phyloP scores from a whole-genome alignment of 2,329 filamentous ascomycete genomes.

The Colletotrichum sublineola region DNA sequence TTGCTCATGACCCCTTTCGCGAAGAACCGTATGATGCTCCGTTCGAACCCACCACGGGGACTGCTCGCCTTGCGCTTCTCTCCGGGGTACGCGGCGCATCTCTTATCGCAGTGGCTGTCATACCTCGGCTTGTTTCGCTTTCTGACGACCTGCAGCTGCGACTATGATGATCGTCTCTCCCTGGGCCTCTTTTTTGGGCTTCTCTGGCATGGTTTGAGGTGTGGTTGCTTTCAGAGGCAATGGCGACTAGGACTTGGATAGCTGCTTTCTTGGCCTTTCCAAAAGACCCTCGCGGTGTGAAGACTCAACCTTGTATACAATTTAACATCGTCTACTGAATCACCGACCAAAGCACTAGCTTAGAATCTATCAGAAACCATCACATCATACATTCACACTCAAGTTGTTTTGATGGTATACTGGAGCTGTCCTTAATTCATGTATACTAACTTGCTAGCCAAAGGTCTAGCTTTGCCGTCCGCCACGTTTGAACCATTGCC shows the following conservation, averaged over 20 bases:
- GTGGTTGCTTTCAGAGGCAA: background rate
- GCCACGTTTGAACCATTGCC: background rate
- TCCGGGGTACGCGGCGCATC: slow-evolving; percentile 22
- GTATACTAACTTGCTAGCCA: background rate
- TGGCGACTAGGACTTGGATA: background rate
- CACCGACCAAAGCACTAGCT: too few species aligned
- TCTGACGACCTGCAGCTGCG: slow-evolving; percentile 10
- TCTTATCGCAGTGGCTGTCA: slow-evolving; percentile 17
- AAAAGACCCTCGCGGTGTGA: accelerated
- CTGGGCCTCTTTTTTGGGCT: background rate
- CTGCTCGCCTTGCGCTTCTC: background rate
- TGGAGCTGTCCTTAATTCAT: background rate
- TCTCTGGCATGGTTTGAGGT: background rate
- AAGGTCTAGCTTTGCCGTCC: background rate
- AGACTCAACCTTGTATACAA: background rate
- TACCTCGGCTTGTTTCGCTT: slow-evolving; percentile 19
- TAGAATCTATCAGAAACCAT: too few species aligned
- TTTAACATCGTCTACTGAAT: background rate
- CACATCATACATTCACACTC: background rate
- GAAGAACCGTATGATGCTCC: slow-evolving; percentile 9
- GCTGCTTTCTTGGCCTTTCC: background rate
- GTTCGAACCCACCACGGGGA: background rate
- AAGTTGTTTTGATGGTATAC: too few species aligned
- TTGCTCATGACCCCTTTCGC: slow-evolving; percentile 23
- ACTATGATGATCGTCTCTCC: background rate